Evolutionary conservation across 1,139 yeast genomes (phyloP).

Genomic region (Pichia sp.): DNA sequence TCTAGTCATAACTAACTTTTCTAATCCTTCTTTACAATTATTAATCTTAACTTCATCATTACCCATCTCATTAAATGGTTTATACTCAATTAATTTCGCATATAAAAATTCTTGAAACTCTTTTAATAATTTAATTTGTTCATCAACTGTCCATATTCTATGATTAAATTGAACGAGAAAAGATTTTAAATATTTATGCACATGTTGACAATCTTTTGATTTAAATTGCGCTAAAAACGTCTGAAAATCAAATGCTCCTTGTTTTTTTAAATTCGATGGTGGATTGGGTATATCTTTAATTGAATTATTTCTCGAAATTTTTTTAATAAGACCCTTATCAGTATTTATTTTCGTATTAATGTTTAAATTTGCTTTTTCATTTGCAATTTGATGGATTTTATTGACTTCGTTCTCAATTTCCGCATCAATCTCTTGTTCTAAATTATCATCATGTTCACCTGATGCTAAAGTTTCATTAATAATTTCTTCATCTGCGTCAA

Average conservation of each 20-base stretch:
- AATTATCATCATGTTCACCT: not conserved
- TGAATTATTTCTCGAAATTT: constrained; percentile 8
- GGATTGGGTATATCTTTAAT: constrained; percentile 24
- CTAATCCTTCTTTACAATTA: constrained; percentile 86
- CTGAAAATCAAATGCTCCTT: constrained; percentile 69
- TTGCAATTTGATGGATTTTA: not conserved
- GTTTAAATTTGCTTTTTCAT: not conserved
- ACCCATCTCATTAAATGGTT: constrained; percentile 66
- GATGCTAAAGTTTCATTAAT: constrained; percentile 4
- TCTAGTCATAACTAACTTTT: constrained; percentile 85
- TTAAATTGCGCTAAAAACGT: constrained; percentile 67
- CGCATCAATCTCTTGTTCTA: constrained; percentile 1
- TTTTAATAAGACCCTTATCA: no score
- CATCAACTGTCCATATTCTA: constrained; percentile 67
- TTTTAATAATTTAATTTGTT: constrained; percentile 66
- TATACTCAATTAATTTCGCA: constrained; percentile 56
- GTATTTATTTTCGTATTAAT: no score
- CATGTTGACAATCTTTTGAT: constrained; percentile 77
- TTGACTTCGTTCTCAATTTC: constrained; percentile 7
- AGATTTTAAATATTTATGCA: constrained; percentile 77
- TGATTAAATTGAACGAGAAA: constrained; percentile 70
- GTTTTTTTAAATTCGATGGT: constrained; percentile 22
- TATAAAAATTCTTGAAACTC: constrained; percentile 72
- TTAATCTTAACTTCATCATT: constrained; percentile 51
- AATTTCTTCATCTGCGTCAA: constrained; percentile 1